Evolutionary conservation across 2,329 filamentous ascomycete species (phyloP).

Genomic region (Zymoseptoria brevis): DNA sequence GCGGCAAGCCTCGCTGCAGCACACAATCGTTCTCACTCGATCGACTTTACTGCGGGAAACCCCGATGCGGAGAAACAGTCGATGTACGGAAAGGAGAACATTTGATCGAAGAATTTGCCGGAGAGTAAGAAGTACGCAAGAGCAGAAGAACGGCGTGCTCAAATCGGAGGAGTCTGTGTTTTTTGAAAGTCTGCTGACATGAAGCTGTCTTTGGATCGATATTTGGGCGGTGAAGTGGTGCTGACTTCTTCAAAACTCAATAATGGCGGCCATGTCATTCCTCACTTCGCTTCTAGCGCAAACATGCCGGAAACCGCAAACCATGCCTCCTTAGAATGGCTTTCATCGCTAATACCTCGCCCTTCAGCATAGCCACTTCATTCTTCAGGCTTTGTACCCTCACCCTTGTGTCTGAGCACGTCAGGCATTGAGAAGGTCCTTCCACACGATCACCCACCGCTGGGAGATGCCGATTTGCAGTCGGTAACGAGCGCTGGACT

Average conservation of each 20-base stretch:
- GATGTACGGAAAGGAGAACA: slow-evolving; percentile 4
- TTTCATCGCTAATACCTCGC: slow-evolving; percentile 22
- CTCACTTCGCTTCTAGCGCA: slow-evolving; percentile 14
- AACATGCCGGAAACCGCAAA: slow-evolving; percentile 9
- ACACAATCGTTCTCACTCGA: slow-evolving; percentile 4
- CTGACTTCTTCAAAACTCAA: not conserved
- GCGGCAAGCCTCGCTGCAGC: slow-evolving; percentile 17
- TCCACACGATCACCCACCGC: not conserved
- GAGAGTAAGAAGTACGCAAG: not conserved
- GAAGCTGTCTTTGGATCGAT: not conserved
- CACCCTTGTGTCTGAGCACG: slow-evolving; percentile 12
- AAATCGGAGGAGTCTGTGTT: not conserved
- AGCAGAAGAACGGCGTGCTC: not conserved
- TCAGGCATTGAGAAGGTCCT: slow-evolving; percentile 6
- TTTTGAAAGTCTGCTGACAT: not conserved
- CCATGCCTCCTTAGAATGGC: slow-evolving; percentile 19
- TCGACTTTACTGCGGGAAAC: not conserved
- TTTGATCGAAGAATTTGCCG: slow-evolving; percentile 1
- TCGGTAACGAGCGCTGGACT: not conserved
- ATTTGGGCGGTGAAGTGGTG: not conserved
- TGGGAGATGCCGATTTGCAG: not conserved
- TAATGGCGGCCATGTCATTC: not conserved
- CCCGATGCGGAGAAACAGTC: not conserved
- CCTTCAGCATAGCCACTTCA: slow-evolving; percentile 23
- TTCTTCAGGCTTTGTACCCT: slow-evolving; percentile 17